Conservation (phyloP, 163 green algal genomes). For the Volvox carteri region DNA sequence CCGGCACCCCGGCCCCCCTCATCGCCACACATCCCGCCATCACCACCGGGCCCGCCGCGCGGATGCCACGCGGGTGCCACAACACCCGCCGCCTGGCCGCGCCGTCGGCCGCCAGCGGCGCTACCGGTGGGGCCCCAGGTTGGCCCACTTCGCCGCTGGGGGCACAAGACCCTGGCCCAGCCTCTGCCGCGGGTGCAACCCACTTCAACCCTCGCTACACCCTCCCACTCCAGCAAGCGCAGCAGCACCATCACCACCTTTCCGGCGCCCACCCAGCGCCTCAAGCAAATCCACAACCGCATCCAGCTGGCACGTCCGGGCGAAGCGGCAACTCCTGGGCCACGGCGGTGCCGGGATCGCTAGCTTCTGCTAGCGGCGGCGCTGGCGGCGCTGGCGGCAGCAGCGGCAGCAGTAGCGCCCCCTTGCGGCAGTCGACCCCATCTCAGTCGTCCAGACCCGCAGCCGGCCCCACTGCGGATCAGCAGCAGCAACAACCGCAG, state of each 20-base stretch:
- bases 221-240: too few species aligned
- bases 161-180: background rate
- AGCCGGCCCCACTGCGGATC: too few species aligned
- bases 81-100: background rate
- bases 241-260: background rate
- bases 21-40: too few species aligned
- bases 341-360: background rate
- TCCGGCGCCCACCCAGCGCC: background rate
- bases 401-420: too few species aligned
- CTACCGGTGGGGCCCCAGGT: background rate
- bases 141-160: background rate
- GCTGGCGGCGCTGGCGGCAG: background rate
- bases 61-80: background rate
- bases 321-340: background rate
- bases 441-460: too few species aligned
- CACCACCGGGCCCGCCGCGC: background rate
- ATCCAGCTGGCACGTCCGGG: background rate
- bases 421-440: too few species aligned
- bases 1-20: background rate
- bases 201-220: constrained; percentile 23
- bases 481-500: too few species aligned
- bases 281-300: background rate
- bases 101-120: background rate
- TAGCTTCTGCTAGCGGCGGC: background rate
- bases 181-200: background rate